These are phyloP conservation scores for Podospora sp. DNA, from an alignment of 495 filamentous ascomycete species.

Conservation along the genomic window DNA sequence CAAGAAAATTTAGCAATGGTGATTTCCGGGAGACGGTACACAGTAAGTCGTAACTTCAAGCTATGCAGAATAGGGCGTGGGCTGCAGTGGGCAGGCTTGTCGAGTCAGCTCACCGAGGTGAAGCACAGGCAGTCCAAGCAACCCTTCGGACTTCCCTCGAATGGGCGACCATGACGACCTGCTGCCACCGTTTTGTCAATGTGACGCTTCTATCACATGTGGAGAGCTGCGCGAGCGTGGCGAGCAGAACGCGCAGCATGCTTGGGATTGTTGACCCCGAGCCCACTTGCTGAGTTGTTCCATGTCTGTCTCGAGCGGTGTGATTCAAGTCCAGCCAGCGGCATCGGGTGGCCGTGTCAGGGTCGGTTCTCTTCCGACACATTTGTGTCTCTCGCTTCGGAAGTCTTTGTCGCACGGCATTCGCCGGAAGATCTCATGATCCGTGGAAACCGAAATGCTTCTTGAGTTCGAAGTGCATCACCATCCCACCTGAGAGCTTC, in stretches of 20 bases:
- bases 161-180: not conserved
- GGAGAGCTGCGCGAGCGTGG: not conserved
- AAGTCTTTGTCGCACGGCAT: conserved; percentile 8
- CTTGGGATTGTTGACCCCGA: not conserved
- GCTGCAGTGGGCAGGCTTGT: not conserved
- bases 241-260: not conserved
- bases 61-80: not conserved
- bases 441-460: not conserved
- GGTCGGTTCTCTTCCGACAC: conserved; percentile 4
- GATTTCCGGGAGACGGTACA: no score
- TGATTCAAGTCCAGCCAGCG: not conserved
- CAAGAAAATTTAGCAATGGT: not conserved
- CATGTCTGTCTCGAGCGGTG: not conserved
- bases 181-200: not conserved
- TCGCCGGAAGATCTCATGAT: conserved; percentile 1
- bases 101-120: not conserved
- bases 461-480: not conserved
- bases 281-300: not conserved
- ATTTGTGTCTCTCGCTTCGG: conserved; percentile 5
- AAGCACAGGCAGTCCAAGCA: not conserved
- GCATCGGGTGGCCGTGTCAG: not conserved
- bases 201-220: not conserved
- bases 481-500: not conserved
- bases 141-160: not conserved
- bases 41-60: no score